A percentile compares a stretch with the other conserved stretches of the same genome.
Evolutionary conservation across 306 rosid species (phyloP).

Genomic region (Echinosophora koreensis): DNA sequence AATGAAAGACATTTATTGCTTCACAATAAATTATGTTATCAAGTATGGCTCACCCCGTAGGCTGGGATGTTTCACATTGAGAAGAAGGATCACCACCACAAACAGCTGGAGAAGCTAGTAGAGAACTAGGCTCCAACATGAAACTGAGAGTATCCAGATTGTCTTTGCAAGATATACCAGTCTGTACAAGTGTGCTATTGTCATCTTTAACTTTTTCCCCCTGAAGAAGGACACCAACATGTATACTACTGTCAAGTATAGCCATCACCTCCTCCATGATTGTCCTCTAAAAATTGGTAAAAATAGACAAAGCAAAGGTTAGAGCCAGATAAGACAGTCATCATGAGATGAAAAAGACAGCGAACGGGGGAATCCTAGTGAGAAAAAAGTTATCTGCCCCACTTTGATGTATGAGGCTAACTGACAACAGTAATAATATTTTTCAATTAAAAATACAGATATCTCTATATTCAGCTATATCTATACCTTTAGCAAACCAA

Average conservation of each 20-base stretch:
- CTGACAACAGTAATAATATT: slow-evolving; percentile 9
- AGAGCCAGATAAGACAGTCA: slow-evolving; percentile 28
- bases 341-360: background rate
- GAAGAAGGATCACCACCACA: slow-evolving; percentile 62
- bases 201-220: slow-evolving; percentile 86
- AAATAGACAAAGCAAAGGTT: slow-evolving; percentile 17
- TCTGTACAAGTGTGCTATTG: slow-evolving; percentile 79
- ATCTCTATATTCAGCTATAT: background rate
- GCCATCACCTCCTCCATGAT: slow-evolving; percentile 84
- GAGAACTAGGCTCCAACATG: slow-evolving; percentile 75
- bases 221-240: slow-evolving; percentile 76
- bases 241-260: slow-evolving; percentile 73
- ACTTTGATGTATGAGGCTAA: background rate
- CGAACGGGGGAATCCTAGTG: background rate
- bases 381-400: background rate
- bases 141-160: slow-evolving; percentile 78
- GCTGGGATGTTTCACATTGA: slow-evolving; percentile 62
- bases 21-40: slow-evolving; percentile 5
- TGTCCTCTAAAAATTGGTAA: slow-evolving; percentile 61
- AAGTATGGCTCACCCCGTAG: slow-evolving; percentile 59
- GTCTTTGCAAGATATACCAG: slow-evolving; percentile 81
- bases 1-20: slow-evolving; percentile 45
- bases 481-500: slow-evolving; percentile 84
- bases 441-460: background rate
- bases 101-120: slow-evolving; percentile 55